phyloP scores from a whole-genome alignment of 202 grass and related monocot species.

The Setaria viridis region DNA sequence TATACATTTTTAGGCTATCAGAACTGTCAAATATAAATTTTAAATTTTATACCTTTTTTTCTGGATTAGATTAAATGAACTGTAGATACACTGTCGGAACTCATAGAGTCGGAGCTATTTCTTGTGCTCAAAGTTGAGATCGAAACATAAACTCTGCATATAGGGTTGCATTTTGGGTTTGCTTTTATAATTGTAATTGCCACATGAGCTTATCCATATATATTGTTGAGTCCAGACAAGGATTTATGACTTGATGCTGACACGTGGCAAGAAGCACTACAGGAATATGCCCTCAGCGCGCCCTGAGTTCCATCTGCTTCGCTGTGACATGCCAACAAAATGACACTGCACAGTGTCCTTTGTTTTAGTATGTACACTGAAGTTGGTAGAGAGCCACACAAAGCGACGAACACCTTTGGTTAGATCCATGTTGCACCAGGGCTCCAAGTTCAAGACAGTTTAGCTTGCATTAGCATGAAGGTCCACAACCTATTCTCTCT shows the following conservation, averaged over 20 bases:
- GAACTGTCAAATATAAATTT: not conserved
- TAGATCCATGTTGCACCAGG: constrained; percentile 26
- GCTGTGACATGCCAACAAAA: constrained; percentile 33
- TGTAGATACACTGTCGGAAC: constrained; percentile 7
- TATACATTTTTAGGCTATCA: constrained; percentile 30
- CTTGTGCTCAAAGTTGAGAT: constrained; percentile 2
- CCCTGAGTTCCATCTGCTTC: constrained; percentile 35
- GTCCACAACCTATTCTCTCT: constrained; percentile 2
- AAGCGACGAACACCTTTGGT: constrained; percentile 35
- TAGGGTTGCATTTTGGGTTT: constrained; percentile 21
- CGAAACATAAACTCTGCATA: constrained; percentile 4
- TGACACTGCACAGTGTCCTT: constrained; percentile 20
- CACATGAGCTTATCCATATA: constrained; percentile 26
- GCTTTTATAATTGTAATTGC: not conserved
- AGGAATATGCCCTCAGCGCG: constrained; percentile 49
- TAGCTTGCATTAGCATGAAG: constrained; percentile 38
- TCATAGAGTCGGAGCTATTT: not conserved
- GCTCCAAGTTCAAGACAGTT: constrained; percentile 39
- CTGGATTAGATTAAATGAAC: not conserved
- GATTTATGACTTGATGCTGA: constrained; percentile 34
- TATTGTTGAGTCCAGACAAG: not conserved
- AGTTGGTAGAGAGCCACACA: constrained; percentile 45
- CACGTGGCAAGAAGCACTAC: constrained; percentile 39
- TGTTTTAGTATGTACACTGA: constrained; percentile 32
- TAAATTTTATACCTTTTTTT: not conserved